Base-by-base conservation (phyloP, 2,329 filamentous ascomycete species). In the Pezicula carpinea region DNA sequence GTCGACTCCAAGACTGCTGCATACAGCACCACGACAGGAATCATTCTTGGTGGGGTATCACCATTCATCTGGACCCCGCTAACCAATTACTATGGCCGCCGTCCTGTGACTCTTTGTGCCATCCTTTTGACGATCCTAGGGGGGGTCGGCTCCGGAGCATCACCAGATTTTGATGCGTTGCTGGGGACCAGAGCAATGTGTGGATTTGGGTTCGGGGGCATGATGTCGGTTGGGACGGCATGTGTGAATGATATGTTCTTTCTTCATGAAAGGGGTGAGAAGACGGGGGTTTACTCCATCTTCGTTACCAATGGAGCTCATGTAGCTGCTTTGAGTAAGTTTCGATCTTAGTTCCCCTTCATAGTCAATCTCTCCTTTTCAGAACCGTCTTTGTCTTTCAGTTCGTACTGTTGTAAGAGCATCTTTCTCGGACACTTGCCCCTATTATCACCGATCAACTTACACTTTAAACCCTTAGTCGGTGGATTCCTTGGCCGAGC, bases 191-290 rank as follows among this genome's bases (percentile, higher is more conserved):
- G 60, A 44, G 56, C 52, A 1, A 26, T 62, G 5, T 49, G 46
- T 41, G 60, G 60, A 3, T 55, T 60, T 46, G 60, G 60, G 3
- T 58, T 61, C 39, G 60, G 60, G 14, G 59, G 59, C 2, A 57
- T 59, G 59, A 61, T 62, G 60, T 56, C 53, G 7, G 54, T 62
- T 11, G 60, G 60, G 3, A 61, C 60, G 13, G 52, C 58, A 5
- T 57, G 53, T 48, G 54, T 62, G 3, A 60, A 58, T 44, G 60
- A 62, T 44, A 56, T 62, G 52, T 62, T 60, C 45, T 62, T 59
- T 36, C 46, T 60, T 13, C 60, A 62, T 41, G 59, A 62, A 38
- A 48, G 58, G 31, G 59, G 59, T 5, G 57, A 59, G 35, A 59
- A 57, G 49, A 61, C 57, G 5, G 59, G 60, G 8, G 57, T 62